phyloP scores from a whole-genome alignment of 208 protist species.

The Leishmania mexicana region DNA sequence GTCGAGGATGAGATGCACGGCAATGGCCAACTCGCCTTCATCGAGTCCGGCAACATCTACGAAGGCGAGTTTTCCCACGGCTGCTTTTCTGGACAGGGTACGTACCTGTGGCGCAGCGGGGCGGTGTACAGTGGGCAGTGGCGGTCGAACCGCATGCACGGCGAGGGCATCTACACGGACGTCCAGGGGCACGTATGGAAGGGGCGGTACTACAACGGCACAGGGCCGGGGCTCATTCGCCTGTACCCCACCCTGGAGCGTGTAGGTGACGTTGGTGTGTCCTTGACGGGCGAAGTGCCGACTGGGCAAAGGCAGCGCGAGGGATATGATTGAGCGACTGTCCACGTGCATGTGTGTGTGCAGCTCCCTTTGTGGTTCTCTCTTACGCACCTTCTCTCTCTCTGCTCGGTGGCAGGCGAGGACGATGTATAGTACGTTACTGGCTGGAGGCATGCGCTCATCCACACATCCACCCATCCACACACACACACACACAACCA shows the following conservation, averaged over 20 bases:
- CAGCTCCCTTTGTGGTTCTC: background rate
- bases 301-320: background rate
- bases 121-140: conserved; percentile 78
- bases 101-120: conserved; percentile 72
- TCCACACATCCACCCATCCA: background rate
- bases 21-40: conserved; percentile 58
- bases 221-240: conserved; percentile 64
- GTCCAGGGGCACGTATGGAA: conserved; percentile 71
- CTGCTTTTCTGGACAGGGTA: conserved; percentile 74
- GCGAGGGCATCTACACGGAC: conserved; percentile 84
- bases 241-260: conserved; percentile 32
- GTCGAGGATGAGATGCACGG: conserved; percentile 87
- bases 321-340: background rate
- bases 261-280: background rate
- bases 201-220: conserved; percentile 84
- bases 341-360: background rate
- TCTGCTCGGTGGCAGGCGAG: background rate
- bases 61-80: conserved; percentile 61
- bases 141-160: conserved; percentile 85
- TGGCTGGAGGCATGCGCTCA: background rate
- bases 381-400: background rate
- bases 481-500: background rate
- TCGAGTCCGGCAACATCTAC: conserved; percentile 59
- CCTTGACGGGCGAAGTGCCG: background rate
- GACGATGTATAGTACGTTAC: background rate